A percentile compares a stretch with the other conserved stretches of the same genome.
Evolutionary conservation across 2,329 filamentous ascomycete genomes (phyloP).

Genomic region (Lithohypha guttulata): DNA sequence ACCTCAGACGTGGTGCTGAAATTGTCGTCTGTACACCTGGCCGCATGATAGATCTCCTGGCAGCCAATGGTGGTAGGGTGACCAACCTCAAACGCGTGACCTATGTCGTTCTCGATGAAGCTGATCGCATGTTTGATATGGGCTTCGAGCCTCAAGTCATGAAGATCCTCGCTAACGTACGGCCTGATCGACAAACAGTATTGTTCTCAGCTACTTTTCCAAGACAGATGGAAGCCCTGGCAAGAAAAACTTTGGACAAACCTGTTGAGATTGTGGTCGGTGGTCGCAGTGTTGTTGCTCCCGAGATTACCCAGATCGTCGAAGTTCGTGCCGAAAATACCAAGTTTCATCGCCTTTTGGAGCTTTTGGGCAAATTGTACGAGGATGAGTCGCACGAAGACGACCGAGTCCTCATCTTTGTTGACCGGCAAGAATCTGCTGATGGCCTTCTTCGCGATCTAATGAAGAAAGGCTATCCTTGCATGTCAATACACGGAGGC

Average conservation of each 20-base stretch:
- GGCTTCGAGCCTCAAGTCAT: slow-evolving; percentile 97
- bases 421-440: slow-evolving; percentile 82
- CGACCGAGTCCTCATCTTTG: slow-evolving; percentile 78
- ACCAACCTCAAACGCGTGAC: slow-evolving; percentile 82
- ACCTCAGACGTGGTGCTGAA: slow-evolving; percentile 87
- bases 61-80: slow-evolving; percentile 86
- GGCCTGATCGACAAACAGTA: slow-evolving; percentile 85
- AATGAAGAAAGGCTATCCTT: slow-evolving; percentile 75
- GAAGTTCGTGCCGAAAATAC: slow-evolving; percentile 71
- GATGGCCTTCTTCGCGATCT: slow-evolving; percentile 69
- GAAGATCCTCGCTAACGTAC: slow-evolving; percentile 86
- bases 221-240: slow-evolving; percentile 78
- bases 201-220: slow-evolving; percentile 96
- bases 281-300: slow-evolving; percentile 59
- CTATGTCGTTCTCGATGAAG: slow-evolving; percentile 92
- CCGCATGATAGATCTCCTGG: slow-evolving; percentile 87
- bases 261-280: slow-evolving; percentile 90
- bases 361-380: slow-evolving; percentile 79
- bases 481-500: slow-evolving; percentile 86
- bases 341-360: slow-evolving; percentile 75
- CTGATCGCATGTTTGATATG: slow-evolving; percentile 99
- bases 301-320: slow-evolving; percentile 79
- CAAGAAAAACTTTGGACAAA: slow-evolving; percentile 73
- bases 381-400: slow-evolving; percentile 66
- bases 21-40: slow-evolving; percentile 93